Base-by-base conservation (phyloP, 371 early-diverging fungal species). In the Phascolomyces articulosus region DNA sequence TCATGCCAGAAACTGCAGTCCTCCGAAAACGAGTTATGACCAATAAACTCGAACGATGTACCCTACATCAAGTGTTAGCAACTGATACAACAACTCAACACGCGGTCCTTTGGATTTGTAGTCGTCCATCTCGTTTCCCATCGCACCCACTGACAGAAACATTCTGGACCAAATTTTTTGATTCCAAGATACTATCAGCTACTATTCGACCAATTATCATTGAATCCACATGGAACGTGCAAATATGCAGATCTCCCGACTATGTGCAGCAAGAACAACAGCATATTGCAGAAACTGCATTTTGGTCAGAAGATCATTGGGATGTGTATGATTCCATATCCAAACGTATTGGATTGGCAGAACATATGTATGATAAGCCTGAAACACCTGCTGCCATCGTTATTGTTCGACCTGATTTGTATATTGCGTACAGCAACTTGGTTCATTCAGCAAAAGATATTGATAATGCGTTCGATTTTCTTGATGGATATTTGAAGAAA, bases 371-470 rank as follows among this genome's bases (percentile, higher is more conserved):
- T 24, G 44, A 60, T 13, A 28, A 51, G 6, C 54, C 59, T 0
- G 55, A 54, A 4, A 34, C 53, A 41, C 67, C 71, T 4, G 67
- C 67, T 21, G 66, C 62, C 18, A 54, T 71, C 29, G 54, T 71
- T 0, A 28, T 71, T 40, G 16, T 71, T 9, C 67, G 71, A 15
- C 71, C 71, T 28, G 71, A 71, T 41, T 55, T 31, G 2, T 71
- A 71, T 31, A 51, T 71, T 2, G 71, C 67, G 10, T 54, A 61
- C 18, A 71, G 54, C 38, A 23, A 28, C n/a, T 34, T 61, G 11
- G 53, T 71, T 16, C 40, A 23, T 9, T 54, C 66, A 13, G 23
- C 54, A 24, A 44, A n/a, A 11, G 67, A 71, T 38, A 38, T 71
- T 53, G 67, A 71, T 18, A 11, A 23, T 2, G 71, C 67, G 15